These are phyloP conservation scores for Lodderomyces pseudojiufengensis DNA, from an alignment of 1,139 yeast genomes.

Conservation along the genomic window DNA sequence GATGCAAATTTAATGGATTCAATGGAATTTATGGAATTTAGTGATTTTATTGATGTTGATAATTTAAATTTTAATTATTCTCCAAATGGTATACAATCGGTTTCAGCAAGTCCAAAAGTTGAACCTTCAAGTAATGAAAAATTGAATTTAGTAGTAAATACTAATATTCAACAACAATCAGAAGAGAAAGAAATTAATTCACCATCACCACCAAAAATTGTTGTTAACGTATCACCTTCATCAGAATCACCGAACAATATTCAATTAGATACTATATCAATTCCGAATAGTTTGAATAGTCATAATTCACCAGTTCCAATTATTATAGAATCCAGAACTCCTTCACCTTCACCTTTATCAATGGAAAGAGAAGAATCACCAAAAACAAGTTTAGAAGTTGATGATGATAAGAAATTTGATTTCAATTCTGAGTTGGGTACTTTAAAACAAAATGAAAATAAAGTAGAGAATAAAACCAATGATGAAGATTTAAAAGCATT, in stretches of 20 bases:
- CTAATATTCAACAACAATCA: not conserved
- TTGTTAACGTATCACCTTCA: not conserved
- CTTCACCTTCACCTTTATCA: constrained; percentile 14
- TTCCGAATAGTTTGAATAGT: constrained; percentile 2
- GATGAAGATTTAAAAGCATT: constrained; percentile 7
- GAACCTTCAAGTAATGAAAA: not conserved
- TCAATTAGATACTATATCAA: constrained; percentile 1
- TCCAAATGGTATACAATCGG: constrained; percentile 9
- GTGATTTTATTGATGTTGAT: constrained; percentile 63
- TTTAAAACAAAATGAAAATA: constrained; percentile 1
- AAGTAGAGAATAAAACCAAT: not conserved
- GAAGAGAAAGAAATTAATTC: not conserved
- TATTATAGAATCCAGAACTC: constrained; percentile 12
- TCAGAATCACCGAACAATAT: not conserved
- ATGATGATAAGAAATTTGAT: constrained; percentile 5
- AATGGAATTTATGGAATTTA: constrained; percentile 52
- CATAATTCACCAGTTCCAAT: constrained; percentile 13
- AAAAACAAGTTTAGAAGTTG: constrained; percentile 14
- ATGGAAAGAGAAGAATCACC: constrained; percentile 10
- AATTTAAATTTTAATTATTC: constrained; percentile 30
- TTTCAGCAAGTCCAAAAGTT: constrained; percentile 1
- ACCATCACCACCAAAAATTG: constrained; percentile 1
- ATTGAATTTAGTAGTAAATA: not conserved
- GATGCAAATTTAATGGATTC: constrained; percentile 10
- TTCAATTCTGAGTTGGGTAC: no score